Conservation (phyloP, 2,329 filamentous ascomycete species). For the Colletotrichum echinochloae region DNA sequence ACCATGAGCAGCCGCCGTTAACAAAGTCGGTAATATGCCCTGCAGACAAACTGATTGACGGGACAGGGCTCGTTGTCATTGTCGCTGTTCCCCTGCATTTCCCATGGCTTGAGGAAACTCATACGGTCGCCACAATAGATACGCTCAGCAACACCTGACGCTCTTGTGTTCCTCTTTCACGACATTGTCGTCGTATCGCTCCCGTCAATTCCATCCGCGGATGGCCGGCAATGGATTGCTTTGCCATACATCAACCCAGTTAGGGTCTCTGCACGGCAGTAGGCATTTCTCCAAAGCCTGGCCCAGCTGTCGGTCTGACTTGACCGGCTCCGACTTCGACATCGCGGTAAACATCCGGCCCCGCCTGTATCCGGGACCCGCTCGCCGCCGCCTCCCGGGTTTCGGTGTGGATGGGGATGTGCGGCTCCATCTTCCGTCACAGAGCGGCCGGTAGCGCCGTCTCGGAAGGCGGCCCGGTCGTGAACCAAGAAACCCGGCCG, state of each 20-base stretch:
- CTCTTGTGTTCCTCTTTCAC: not conserved
- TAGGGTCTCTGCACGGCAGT: too few species aligned
- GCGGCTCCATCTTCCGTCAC: not conserved
- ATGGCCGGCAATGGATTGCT: not conserved
- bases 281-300: not conserved
- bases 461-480: not conserved
- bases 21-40: not conserved
- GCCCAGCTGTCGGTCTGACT: not conserved
- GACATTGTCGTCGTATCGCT: not conserved
- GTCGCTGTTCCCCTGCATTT: conserved; percentile 2
- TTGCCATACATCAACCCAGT: not conserved
- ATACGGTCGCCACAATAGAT: not conserved
- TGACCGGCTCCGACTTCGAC: not conserved
- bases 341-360: not conserved
- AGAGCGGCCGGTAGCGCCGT: not conserved
- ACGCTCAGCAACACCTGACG: not conserved
- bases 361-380: not conserved
- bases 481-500: not conserved
- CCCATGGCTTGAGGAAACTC: not conserved
- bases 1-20: not conserved
- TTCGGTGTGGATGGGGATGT: not conserved
- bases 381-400: not conserved
- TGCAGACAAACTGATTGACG: not conserved
- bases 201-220: not conserved
- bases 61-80: not conserved